phyloP scores from a whole-genome alignment of 1,284 basidiomycete genomes.

The Cutaneotrichosporon mucoides region DNA sequence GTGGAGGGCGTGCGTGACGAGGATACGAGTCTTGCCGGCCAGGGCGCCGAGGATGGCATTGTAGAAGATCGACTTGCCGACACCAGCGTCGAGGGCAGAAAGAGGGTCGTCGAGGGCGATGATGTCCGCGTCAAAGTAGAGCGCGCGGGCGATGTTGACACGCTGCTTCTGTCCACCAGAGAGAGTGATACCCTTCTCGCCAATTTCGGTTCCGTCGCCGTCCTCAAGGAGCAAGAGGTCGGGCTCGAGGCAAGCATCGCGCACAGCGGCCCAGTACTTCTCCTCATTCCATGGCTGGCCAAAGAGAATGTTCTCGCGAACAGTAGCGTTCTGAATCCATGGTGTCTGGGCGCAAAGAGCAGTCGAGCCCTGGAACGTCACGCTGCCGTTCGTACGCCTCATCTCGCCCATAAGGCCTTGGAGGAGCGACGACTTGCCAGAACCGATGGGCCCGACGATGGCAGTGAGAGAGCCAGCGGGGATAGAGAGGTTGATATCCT shows the following conservation, averaged over 20 bases:
- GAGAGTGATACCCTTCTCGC: constrained; percentile 64
- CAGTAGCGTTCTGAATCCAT: constrained; percentile 72
- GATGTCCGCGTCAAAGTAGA: constrained; percentile 80
- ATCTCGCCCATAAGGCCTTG: constrained; percentile 75
- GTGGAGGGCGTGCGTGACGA: constrained; percentile 56
- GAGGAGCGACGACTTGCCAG: constrained; percentile 59
- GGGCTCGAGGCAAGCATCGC: constrained; percentile 67
- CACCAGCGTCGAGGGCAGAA: constrained; percentile 76
- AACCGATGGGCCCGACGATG: constrained; percentile 70
- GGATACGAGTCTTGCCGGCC: constrained; percentile 68
- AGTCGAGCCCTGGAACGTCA: constrained; percentile 62
- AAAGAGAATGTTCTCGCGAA: constrained; percentile 76
- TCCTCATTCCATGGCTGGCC: constrained; percentile 73
- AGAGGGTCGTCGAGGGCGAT: constrained; percentile 81
- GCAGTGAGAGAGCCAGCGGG: constrained; percentile 70
- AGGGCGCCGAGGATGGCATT: constrained; percentile 68
- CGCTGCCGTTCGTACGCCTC: constrained; percentile 60
- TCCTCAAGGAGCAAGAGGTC: constrained; percentile 76
- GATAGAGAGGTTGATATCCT: constrained; percentile 61
- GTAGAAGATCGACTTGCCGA: constrained; percentile 77
- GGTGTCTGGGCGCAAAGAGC: constrained; percentile 72
- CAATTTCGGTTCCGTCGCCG: constrained; percentile 83
- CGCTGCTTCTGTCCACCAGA: constrained; percentile 51
- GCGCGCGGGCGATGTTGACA: constrained; percentile 65
- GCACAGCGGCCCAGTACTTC: constrained; percentile 70